Evolutionary conservation across 257 asterid species (phyloP).

Genomic region (Primulina huaijiensis): DNA sequence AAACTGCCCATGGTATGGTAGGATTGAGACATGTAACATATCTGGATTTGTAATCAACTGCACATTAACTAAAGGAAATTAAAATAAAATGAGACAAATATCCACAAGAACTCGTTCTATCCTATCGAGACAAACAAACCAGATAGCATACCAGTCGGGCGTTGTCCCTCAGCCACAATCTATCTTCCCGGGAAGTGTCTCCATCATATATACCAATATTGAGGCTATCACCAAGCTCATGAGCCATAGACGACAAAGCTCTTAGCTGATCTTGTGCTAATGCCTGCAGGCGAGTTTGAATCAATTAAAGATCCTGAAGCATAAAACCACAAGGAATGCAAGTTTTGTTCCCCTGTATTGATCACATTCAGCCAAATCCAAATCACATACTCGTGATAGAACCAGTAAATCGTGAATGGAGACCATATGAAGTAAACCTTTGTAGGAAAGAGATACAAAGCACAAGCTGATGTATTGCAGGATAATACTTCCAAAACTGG

Average conservation of each 20-base stretch:
- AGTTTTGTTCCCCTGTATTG: neutral
- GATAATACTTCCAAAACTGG: constrained; percentile 82
- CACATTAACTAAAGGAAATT: constrained; percentile 32
- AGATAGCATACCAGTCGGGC: constrained; percentile 73
- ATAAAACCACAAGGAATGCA: constrained; percentile 1
- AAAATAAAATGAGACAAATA: constrained; percentile 21
- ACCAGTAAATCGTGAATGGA: constrained; percentile 6
- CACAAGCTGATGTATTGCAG: constrained; percentile 65
- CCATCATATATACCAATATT: constrained; percentile 91
- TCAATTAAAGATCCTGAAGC: constrained; percentile 23
- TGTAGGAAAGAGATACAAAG: constrained; percentile 89
- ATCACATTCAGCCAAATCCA: constrained; percentile 23
- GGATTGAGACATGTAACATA: constrained; percentile 87
- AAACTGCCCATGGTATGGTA: constrained; percentile 82
- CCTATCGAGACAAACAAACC: constrained; percentile 27
- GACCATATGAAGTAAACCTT: constrained; percentile 49
- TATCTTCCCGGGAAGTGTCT: constrained; percentile 81
- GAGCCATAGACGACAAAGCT: constrained; percentile 56
- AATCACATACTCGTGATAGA: constrained; percentile 11
- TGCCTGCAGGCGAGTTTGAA: constrained; percentile 56
- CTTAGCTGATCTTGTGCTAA: constrained; percentile 96
- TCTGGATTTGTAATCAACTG: constrained; percentile 98
- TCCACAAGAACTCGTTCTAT: constrained; percentile 18
- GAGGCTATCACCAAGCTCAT: constrained; percentile 57
- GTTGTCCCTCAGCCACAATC: constrained; percentile 79